Conservation (phyloP, 805 yeast genomes). For the Candida mattraensis region DNA sequence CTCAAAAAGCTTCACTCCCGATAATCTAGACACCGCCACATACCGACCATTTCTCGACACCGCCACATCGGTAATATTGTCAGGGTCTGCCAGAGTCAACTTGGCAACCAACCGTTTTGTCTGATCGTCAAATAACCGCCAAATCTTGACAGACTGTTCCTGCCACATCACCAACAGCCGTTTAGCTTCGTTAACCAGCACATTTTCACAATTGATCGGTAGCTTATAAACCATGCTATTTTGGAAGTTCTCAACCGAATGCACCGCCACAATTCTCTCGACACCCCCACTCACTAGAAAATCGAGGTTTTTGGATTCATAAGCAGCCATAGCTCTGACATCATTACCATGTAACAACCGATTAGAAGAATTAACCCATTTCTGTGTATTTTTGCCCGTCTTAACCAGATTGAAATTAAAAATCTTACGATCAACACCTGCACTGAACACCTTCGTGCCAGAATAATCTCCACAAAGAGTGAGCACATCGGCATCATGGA, state of each 20-base stretch:
- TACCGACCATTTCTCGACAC: slow-evolving; percentile 64
- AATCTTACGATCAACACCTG: slow-evolving; percentile 93
- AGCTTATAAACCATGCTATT: slow-evolving; percentile 73
- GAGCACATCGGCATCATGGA: slow-evolving; percentile 90
- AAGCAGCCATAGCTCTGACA: slow-evolving; percentile 71
- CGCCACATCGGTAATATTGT: slow-evolving; percentile 68
- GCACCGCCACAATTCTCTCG: slow-evolving; percentile 67
- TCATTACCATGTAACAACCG: slow-evolving; percentile 86
- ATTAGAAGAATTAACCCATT: slow-evolving; percentile 78
- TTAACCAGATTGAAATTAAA: slow-evolving; percentile 62
- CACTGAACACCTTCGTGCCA: slow-evolving; percentile 72
- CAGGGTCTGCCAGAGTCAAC: slow-evolving; percentile 69
- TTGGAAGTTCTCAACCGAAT: slow-evolving; percentile 63
- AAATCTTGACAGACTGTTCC: slow-evolving; percentile 76
- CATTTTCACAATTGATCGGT: slow-evolving; percentile 41
- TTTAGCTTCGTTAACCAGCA: slow-evolving; percentile 42
- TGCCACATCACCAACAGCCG: slow-evolving; percentile 74
- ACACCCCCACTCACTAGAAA: slow-evolving; percentile 82
- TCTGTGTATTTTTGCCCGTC: slow-evolving; percentile 34
- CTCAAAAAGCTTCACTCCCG: slow-evolving; percentile 66
- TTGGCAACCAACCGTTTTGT: slow-evolving; percentile 64
- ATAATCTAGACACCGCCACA: slow-evolving; percentile 69
- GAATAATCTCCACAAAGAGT: slow-evolving; percentile 60
- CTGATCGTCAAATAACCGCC: slow-evolving; percentile 50
- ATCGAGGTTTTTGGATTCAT: slow-evolving; percentile 65